Evolutionary conservation across 441 rosid genomes (phyloP).

Genomic region (Arabidopsis hybrid): DNA sequence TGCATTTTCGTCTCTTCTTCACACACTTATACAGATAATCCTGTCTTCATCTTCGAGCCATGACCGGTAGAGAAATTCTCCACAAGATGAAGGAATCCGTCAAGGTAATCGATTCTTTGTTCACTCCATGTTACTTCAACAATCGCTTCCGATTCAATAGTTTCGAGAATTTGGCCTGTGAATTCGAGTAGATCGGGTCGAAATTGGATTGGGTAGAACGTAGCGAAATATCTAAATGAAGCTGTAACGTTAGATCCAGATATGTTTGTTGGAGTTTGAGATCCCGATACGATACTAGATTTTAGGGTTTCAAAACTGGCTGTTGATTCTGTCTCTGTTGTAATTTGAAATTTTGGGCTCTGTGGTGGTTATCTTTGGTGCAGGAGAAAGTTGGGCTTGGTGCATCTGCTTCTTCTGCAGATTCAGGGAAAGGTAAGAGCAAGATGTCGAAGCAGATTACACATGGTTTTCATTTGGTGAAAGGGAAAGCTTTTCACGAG

Average conservation of each 20-base stretch:
- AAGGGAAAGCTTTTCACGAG: conserved; percentile 71
- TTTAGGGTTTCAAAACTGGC: neutral
- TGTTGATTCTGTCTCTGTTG: neutral
- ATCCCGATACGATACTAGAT: neutral
- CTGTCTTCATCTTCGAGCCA: conserved; percentile 36
- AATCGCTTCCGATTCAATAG: conserved; percentile 21
- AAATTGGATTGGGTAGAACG: neutral
- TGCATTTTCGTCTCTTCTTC: neutral
- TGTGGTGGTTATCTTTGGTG: neutral
- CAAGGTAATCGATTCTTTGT: conserved; percentile 37
- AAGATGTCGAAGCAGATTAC: conserved; percentile 74
- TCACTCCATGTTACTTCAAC: neutral
- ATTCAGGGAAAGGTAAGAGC: conserved; percentile 90
- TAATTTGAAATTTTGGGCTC: neutral
- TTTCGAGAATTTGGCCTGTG: neutral
- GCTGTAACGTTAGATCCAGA: neutral
- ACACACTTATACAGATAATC: conserved; percentile 12
- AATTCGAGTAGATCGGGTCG: neutral
- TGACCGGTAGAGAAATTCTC: conserved; percentile 76
- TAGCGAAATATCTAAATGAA: neutral
- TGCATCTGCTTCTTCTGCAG: conserved; percentile 59
- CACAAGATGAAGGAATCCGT: conserved; percentile 72
- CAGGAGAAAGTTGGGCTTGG: conserved; percentile 81
- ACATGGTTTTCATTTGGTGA: conserved; percentile 83
- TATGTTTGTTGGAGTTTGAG: conserved; percentile 1